A percentile compares a stretch with the other conserved stretches of the same genome.
Evolutionary conservation across 2,329 filamentous ascomycete genomes (phyloP).

Genomic region (Penicillium brasilianum): DNA sequence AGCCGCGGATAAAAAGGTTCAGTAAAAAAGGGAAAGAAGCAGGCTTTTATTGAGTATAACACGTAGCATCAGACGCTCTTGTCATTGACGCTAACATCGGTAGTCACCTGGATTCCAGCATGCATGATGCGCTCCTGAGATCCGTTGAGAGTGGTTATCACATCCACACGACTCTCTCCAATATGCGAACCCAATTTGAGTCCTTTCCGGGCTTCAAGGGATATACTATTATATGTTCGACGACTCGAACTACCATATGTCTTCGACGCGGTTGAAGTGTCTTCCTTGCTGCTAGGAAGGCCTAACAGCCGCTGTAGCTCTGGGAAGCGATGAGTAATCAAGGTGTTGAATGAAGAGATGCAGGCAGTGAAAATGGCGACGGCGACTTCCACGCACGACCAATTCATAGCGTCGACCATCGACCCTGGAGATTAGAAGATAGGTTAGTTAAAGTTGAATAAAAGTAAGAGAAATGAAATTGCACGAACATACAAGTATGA

Average conservation of each 20-base stretch:
- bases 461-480: not conserved
- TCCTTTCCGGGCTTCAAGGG: not conserved
- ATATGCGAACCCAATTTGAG: not conserved
- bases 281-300: not conserved
- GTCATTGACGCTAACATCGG: not conserved
- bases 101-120: not conserved
- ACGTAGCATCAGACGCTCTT: not conserved
- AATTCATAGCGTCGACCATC: not conserved
- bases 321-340: not conserved
- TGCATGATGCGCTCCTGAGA: not conserved
- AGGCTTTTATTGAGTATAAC: not conserved
- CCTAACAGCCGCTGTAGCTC: not conserved
- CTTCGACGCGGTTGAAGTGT: not conserved
- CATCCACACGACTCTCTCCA: not conserved
- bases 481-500: not conserved
- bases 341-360: not conserved
- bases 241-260: not conserved
- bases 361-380: not conserved
- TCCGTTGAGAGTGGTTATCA: not conserved
- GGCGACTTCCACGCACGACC: not conserved
- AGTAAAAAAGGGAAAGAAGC: too few relatives aligned
- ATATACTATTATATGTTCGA: not conserved
- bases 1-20: not conserved
- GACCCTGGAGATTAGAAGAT: not conserved
- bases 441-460: not conserved